These are phyloP conservation scores for Dothiorella sarmentorum DNA, from an alignment of 2,329 filamentous ascomycete genomes.

Conservation along the genomic window DNA sequence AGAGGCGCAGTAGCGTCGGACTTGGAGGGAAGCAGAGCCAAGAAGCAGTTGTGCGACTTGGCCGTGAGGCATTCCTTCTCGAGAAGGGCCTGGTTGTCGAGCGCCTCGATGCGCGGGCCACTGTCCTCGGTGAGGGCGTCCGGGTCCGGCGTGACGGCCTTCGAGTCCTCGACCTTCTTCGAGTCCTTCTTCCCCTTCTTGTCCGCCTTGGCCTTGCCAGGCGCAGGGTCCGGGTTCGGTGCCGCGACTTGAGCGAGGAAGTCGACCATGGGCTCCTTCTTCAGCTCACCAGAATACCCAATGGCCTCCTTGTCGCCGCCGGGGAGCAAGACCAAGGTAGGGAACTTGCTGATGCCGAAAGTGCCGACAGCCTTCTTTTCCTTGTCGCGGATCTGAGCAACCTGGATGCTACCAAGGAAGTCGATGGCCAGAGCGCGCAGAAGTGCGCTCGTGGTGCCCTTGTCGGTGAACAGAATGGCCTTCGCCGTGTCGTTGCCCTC, in stretches of 20 bases:
- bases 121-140: slow-evolving; percentile 50
- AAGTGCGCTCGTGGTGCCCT: slow-evolving; percentile 80
- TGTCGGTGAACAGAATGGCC: slow-evolving; percentile 89
- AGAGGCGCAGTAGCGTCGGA: slow-evolving; percentile 23
- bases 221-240: slow-evolving; percentile 74
- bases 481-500: slow-evolving; percentile 69
- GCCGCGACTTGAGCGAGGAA: slow-evolving; percentile 77
- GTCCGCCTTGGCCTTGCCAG: slow-evolving; percentile 47
- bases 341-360: slow-evolving; percentile 75
- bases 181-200: slow-evolving; percentile 42
- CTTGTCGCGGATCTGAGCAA: slow-evolving; percentile 82
- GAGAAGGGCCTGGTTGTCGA: slow-evolving; percentile 63
- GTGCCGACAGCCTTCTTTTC: slow-evolving; percentile 67
- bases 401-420: slow-evolving; percentile 72
- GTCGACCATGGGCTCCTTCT: slow-evolving; percentile 74
- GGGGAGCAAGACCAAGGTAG: slow-evolving; percentile 75
- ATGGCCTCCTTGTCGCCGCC: slow-evolving; percentile 65
- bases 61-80: slow-evolving; percentile 67
- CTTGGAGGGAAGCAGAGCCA: slow-evolving; percentile 62
- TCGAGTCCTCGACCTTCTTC: slow-evolving; percentile 42
- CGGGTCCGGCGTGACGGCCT: slow-evolving; percentile 35
- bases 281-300: slow-evolving; percentile 77
- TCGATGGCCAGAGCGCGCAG: slow-evolving; percentile 85
- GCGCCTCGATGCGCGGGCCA: slow-evolving; percentile 58
- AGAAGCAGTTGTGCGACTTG: slow-evolving; percentile 78